phyloP scores from a whole-genome alignment of 1,139 yeast species.

The Kurtzmaniella quercitrusa region DNA sequence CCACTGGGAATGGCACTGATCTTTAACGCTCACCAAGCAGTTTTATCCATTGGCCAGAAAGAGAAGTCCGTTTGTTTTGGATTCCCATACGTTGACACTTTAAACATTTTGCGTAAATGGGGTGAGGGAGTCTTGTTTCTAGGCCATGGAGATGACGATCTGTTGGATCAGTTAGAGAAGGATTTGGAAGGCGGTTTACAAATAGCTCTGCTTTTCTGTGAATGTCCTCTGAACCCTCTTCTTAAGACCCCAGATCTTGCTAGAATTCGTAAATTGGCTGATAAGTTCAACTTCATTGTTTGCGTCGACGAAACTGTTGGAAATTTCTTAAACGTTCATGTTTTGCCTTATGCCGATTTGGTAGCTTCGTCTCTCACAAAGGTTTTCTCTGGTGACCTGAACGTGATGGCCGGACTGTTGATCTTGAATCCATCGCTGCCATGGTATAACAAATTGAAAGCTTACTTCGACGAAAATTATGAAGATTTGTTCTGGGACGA shows the following conservation, averaged over 20 bases:
- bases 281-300: constrained; percentile 66
- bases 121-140: constrained; percentile 85
- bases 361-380: constrained; percentile 87
- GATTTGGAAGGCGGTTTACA: constrained; percentile 58
- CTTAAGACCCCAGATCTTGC: constrained; percentile 76
- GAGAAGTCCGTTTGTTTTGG: constrained; percentile 87
- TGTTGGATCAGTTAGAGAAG: constrained; percentile 62
- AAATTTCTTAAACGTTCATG: constrained; percentile 79
- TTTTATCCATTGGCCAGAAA: constrained; percentile 35
- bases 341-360: constrained; percentile 77
- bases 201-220: constrained; percentile 74
- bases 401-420: constrained; percentile 91
- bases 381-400: constrained; percentile 90
- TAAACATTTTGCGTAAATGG: constrained; percentile 79
- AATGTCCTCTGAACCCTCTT: constrained; percentile 91
- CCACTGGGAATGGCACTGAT: constrained; percentile 95
- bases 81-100: constrained; percentile 90
- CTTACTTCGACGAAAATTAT: constrained; percentile 51
- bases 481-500: constrained; percentile 87
- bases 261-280: constrained; percentile 61
- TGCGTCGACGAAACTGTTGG: constrained; percentile 95
- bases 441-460: constrained; percentile 50
- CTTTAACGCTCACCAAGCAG: constrained; percentile 73
- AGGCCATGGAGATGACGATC: constrained; percentile 77
- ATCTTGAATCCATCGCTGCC: constrained; percentile 68